These are phyloP conservation scores for Gillenia trifoliata DNA, from an alignment of 306 rosid genomes.

Conservation along the genomic window DNA sequence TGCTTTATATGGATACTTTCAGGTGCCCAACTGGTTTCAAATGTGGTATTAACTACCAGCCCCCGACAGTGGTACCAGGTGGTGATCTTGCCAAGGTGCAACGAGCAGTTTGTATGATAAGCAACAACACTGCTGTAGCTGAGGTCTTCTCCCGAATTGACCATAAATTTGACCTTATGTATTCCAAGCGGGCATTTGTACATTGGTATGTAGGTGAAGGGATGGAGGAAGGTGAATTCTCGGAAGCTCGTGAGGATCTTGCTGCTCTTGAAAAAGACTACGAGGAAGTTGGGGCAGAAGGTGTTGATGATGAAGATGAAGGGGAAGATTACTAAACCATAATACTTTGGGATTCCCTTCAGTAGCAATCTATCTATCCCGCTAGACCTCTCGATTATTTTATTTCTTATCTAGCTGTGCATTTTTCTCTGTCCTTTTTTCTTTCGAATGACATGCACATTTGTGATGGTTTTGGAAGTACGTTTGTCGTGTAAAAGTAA, in stretches of 20 bases:
- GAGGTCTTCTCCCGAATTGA: slow-evolving; percentile 69
- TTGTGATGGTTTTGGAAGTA: background rate
- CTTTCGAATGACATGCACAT: background rate
- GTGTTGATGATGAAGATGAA: slow-evolving; percentile 42
- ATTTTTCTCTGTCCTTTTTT: background rate
- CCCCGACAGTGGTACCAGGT: slow-evolving; percentile 71
- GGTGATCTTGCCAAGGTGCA: slow-evolving; percentile 74
- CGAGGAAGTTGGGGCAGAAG: slow-evolving; percentile 69
- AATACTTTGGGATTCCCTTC: background rate
- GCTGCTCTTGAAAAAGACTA: slow-evolving; percentile 79
- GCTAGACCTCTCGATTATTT: background rate
- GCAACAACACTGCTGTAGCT: slow-evolving; percentile 65
- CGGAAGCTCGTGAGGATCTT: slow-evolving; percentile 77
- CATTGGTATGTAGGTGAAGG: slow-evolving; percentile 88
- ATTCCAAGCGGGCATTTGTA: slow-evolving; percentile 67
- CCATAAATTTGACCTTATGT: slow-evolving; percentile 71
- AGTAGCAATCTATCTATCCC: background rate
- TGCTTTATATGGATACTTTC: background rate
- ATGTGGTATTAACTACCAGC: slow-evolving; percentile 75
- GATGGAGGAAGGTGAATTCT: slow-evolving; percentile 87
- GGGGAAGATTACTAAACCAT: slow-evolving; percentile 36
- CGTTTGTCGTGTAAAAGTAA: background rate
- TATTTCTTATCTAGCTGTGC: background rate
- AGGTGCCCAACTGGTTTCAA: slow-evolving; percentile 92
- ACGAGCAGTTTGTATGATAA: slow-evolving; percentile 74